Percentiles rank a stretch among this genome's conserved stretches.
phyloP scores from a whole-genome alignment of 805 yeast species.

The Candida tibetensis region DNA sequence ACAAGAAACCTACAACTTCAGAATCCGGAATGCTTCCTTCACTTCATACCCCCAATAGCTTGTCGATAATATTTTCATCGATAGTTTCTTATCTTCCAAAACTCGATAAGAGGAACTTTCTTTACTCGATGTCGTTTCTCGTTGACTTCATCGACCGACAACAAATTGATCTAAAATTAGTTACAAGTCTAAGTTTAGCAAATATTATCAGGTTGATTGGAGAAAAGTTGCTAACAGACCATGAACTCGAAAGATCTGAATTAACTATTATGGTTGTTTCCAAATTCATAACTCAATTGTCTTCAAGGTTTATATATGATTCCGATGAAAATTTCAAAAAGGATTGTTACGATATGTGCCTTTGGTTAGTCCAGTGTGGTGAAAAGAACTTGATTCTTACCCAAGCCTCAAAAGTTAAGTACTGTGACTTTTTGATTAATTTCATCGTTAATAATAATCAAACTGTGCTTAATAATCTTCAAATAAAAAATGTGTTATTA shows the following conservation, averaged over 20 bases:
- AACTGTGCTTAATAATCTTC: conserved; percentile 18
- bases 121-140: conserved; percentile 6
- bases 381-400: conserved; percentile 41
- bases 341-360: conserved; percentile 48
- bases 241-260: conserved; percentile 39
- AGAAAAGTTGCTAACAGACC: conserved; percentile 26
- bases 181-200: conserved; percentile 6
- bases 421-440: conserved; percentile 31
- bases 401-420: conserved; percentile 25
- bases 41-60: not conserved
- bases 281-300: conserved; percentile 23
- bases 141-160: conserved; percentile 1
- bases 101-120: conserved; percentile 1
- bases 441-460: conserved; percentile 26
- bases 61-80: conserved; percentile 1
- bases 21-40: no score
- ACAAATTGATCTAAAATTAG: not conserved
- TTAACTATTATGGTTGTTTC: conserved; percentile 33
- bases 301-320: conserved; percentile 24
- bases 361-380: conserved; percentile 43
- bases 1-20: no score
- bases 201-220: conserved; percentile 29
- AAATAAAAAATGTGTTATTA: conserved; percentile 11
- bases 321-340: conserved; percentile 24
- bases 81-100: conserved; percentile 1